Conservation (phyloP, 2,329 filamentous ascomycete species). For the Cladosporium cucumerinum region DNA sequence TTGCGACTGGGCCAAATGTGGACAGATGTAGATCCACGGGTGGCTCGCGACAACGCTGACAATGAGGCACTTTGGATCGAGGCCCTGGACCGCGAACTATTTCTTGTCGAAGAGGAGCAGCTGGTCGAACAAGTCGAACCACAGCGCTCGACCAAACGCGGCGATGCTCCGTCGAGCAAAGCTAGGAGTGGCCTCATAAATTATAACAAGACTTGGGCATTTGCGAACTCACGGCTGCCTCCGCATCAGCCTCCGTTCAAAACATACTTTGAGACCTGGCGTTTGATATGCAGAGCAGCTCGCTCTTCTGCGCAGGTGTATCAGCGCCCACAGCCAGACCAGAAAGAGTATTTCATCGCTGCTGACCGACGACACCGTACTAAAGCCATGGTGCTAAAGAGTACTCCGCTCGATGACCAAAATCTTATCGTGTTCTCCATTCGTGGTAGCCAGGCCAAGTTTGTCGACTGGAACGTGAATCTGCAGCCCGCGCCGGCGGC, state of each 20-base stretch:
- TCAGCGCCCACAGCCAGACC: slow-evolving; percentile 57
- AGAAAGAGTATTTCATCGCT: slow-evolving; percentile 66
- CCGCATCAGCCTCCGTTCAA: slow-evolving; percentile 63
- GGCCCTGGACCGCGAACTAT: slow-evolving; percentile 12
- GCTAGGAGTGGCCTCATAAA: slow-evolving; percentile 22
- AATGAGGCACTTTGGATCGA: slow-evolving; percentile 9
- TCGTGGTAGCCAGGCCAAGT: slow-evolving; percentile 67
- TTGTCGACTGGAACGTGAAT: slow-evolving; percentile 86
- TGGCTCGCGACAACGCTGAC: neutral
- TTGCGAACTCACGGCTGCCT: slow-evolving; percentile 73
- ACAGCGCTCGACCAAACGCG: neutral
- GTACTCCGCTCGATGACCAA: slow-evolving; percentile 71
- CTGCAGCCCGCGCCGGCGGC: slow-evolving; percentile 65
- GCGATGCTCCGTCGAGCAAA: neutral
- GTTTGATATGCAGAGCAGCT: slow-evolving; percentile 73
- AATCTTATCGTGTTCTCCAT: slow-evolving; percentile 81
- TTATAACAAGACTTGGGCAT: slow-evolving; percentile 65
- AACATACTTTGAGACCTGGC: slow-evolving; percentile 71
- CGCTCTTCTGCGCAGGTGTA: slow-evolving; percentile 76
- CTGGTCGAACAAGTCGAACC: neutral
- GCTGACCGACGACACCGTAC: slow-evolving; percentile 71
- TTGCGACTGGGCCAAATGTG: neutral
- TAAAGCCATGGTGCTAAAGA: slow-evolving; percentile 83
- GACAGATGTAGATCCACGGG: neutral
- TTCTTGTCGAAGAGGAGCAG: slow-evolving; percentile 5